These are phyloP conservation scores for Paraurostyla sp. DNA, from an alignment of 73 alveolate species.

Conservation along the genomic window DNA sequence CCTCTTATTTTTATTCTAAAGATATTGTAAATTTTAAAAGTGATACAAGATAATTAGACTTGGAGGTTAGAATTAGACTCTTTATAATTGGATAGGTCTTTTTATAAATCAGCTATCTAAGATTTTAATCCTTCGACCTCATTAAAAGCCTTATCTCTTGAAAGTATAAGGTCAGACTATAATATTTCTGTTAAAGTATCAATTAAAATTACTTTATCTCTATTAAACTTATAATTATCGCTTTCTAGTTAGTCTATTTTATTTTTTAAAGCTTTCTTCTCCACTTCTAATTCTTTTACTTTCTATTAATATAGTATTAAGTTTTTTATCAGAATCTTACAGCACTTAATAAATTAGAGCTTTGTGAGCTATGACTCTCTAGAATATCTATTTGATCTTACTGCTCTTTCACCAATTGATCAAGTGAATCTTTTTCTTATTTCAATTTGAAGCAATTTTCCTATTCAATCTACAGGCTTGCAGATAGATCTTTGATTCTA, in stretches of 20 bases:
- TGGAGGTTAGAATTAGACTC: constrained; percentile 17
- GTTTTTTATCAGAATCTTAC: neutral
- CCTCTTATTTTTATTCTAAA: neutral
- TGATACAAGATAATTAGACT: neutral
- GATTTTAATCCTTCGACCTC: neutral
- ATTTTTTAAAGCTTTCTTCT: constrained; percentile 7
- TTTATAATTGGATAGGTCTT: neutral
- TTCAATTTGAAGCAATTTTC: neutral
- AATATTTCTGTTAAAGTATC: neutral
- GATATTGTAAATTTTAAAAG: neutral
- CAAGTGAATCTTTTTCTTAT: neutral
- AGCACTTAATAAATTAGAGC: neutral
- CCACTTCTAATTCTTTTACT: neutral
- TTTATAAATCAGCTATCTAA: neutral
- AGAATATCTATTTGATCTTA: neutral
- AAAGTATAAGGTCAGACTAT: neutral
- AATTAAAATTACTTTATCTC: constrained; percentile 2
- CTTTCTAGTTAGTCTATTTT: constrained; percentile 36
- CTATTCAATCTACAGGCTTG: neutral
- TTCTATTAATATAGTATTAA: neutral
- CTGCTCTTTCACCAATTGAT: neutral
- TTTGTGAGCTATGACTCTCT: neutral
- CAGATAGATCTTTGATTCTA: neutral
- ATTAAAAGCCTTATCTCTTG: constrained; percentile 3
- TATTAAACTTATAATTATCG: neutral